Percentiles rank a stretch among this genome's conserved stretches.
These are phyloP conservation scores for Alternaria metachromatica DNA, from an alignment of 2,329 filamentous ascomycete species.

Conservation along the genomic window DNA sequence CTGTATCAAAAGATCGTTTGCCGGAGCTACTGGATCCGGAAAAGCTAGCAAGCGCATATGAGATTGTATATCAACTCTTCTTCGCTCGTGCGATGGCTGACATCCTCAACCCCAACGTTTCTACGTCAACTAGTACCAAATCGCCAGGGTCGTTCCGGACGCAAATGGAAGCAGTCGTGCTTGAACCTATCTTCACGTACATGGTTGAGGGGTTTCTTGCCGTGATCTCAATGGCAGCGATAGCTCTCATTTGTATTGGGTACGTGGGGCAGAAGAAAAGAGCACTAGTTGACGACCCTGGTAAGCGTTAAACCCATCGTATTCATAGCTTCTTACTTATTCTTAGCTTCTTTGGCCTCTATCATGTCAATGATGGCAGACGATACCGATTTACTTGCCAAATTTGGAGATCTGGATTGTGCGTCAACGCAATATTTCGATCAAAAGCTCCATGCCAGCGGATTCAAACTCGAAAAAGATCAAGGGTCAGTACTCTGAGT, in stretches of 20 bases:
- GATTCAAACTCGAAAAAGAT: not conserved
- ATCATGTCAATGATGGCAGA: not conserved
- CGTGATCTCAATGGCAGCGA: not conserved
- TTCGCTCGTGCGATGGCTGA: not conserved
- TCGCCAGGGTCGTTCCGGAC: not conserved
- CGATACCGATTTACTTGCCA: not conserved
- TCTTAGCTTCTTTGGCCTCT: not conserved
- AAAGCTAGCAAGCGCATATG: not conserved
- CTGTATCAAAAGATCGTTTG: not conserved
- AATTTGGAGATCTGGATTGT: not conserved
- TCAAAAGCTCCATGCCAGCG: not conserved
- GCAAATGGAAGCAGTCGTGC: not conserved
- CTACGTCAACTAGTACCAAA: not conserved
- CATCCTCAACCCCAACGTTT: not conserved
- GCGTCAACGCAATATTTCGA: not conserved
- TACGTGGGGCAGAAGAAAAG: not conserved
- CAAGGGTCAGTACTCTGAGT: not conserved
- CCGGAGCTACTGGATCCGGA: not conserved
- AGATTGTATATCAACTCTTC: not conserved
- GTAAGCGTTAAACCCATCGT: not conserved
- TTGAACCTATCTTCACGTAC: not conserved
- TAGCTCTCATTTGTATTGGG: not conserved
- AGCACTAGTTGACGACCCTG: not conserved
- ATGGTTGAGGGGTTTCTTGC: not conserved
- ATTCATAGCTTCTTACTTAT: not conserved